Evolutionary conservation across 2,329 filamentous ascomycete genomes (phyloP).

Genomic region (Fusarium setosum): DNA sequence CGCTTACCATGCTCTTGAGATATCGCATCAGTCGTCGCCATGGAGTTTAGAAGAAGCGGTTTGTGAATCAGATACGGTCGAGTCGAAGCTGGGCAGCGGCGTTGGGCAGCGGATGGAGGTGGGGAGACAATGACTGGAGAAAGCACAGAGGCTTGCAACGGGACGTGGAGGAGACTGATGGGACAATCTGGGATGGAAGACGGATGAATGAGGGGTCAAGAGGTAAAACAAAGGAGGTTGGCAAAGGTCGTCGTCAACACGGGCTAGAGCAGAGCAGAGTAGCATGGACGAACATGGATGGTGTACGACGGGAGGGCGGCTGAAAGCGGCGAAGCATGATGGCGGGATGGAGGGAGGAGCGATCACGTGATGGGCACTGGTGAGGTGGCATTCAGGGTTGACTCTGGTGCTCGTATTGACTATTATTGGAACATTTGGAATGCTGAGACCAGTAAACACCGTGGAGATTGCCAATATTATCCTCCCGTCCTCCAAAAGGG

Average conservation of each 20-base stretch:
- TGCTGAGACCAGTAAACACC: background rate
- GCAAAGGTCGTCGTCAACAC: constrained; percentile 28
- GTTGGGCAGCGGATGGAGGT: constrained; percentile 33
- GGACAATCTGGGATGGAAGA: constrained; percentile 18
- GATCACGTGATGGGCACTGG: constrained; percentile 30
- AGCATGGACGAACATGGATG: constrained; percentile 16
- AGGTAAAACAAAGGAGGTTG: constrained; percentile 33
- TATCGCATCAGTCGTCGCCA: constrained; percentile 44
- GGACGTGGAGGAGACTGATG: constrained; percentile 4
- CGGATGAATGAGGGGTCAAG: constrained; percentile 23
- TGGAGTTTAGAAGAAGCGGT: constrained; percentile 23
- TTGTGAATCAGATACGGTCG: constrained; percentile 14
- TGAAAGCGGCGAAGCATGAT: constrained; percentile 38
- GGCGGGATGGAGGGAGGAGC: constrained; percentile 10
- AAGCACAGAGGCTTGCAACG: constrained; percentile 13
- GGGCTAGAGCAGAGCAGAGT: constrained; percentile 17
- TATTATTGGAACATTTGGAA: background rate
- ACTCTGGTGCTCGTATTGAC: background rate
- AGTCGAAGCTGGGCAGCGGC: constrained; percentile 25
- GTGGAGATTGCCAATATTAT: background rate
- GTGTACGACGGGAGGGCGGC: constrained; percentile 17
- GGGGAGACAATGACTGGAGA: constrained; percentile 30
- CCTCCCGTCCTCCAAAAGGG: background rate
- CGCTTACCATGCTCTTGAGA: constrained; percentile 42
- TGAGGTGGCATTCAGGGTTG: background rate